Conservation (phyloP, 495 filamentous ascomycete genomes). For the Neurospora sp. region DNA sequence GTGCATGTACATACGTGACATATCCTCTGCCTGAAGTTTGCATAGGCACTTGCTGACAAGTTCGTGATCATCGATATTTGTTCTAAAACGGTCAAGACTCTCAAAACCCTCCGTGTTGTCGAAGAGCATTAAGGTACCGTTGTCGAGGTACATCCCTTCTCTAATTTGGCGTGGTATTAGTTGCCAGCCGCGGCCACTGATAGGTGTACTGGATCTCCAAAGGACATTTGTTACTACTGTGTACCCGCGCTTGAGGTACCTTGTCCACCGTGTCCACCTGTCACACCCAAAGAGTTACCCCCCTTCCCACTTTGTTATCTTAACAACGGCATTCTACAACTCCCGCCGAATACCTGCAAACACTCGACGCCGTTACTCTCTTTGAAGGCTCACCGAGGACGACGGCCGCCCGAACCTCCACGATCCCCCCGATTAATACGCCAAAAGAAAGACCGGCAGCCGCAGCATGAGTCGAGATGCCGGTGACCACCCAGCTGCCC, state of each 20-base stretch:
- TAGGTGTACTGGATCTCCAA: background rate
- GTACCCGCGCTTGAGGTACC: background rate
- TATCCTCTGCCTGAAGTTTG: background rate
- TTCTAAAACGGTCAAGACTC: background rate
- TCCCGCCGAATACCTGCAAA: background rate
- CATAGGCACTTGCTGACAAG: background rate
- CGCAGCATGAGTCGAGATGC: conserved; percentile 38
- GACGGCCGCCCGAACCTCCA: background rate
- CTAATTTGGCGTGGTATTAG: background rate
- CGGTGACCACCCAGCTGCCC: conserved; percentile 13
- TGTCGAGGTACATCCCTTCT: background rate
- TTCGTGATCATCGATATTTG: background rate
- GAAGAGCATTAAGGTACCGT: background rate
- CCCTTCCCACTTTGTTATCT: background rate
- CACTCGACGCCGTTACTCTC: background rate
- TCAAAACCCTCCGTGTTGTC: background rate
- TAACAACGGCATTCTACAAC: background rate
- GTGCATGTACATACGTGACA: background rate
- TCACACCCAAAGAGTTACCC: background rate
- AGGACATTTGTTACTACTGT: background rate
- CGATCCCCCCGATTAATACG: background rate
- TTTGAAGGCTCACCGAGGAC: background rate
- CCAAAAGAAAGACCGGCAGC: background rate
- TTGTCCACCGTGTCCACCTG: background rate
- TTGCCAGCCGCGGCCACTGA: background rate